Evolutionary conservation across 2,329 filamentous ascomycete genomes (phyloP), one percentile per base, ranked within the genome.

Genomic region (Beauveria asiatica): DNA sequence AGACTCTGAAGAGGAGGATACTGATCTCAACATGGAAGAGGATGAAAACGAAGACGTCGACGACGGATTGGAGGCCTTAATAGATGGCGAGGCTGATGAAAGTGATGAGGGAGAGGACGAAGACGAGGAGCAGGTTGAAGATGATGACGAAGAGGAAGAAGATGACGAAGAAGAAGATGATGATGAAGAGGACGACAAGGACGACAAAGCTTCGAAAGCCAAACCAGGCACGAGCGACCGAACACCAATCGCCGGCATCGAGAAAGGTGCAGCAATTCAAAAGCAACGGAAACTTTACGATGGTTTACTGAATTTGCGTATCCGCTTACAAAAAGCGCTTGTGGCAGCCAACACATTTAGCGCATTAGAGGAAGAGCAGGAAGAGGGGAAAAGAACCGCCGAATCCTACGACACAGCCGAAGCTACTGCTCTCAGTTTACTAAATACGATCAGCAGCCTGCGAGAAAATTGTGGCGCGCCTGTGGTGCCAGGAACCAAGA

Each of bases 281-380:
- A 80, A 86, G 61, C 94, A 99, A 74, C 85, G 92, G 56, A 87
- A 87, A 63, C 85, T 87, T 0, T 99, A 96, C 69, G 93, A 97
- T 66, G 84, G 89, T 0, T 83, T 97, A 1, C 81, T 99, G 37
- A 96, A 96, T 74, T 83, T 92, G 16, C 86, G 94, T 21, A 97
- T 99, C 69, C 89, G 93, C 62, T 76, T 99, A 19, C 95, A 99
- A 72, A 97, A 97, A 73, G 91, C 90, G 1, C 76, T 99, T 16
- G 83, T 94, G 17, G 87, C 89, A 0, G 83, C 87, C 27, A 97
- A 97, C 72, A 88, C 91, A 1, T 78, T 95, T 45, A 73, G 80
- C 17, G 70, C 76, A 1, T 65, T 80, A 1, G 75, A 79, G 1
- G 72, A 72, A 16, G 66, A 69, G 5, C 19, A 46, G 3, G 50